A percentile compares a stretch with the other conserved stretches of the same genome.
Conservation (phyloP, 371 early-diverging fungal species). For the Circinella minor region DNA sequence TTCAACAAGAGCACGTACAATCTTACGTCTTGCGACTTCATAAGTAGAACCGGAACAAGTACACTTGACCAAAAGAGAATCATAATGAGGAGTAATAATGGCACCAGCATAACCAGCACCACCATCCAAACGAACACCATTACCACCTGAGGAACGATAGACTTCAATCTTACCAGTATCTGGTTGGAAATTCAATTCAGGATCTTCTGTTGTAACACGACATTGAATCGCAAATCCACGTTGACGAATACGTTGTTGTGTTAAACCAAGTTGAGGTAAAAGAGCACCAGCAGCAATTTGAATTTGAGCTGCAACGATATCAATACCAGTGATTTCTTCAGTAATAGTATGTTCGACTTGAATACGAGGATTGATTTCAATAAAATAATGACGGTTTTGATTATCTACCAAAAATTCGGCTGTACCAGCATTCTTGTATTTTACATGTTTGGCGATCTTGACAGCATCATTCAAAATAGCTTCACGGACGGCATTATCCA, state of each 20-base stretch:
- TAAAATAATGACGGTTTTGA: constrained; percentile 90
- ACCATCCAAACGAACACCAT: constrained; percentile 93
- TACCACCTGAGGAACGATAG: constrained; percentile 87
- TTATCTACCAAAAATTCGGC: constrained; percentile 96
- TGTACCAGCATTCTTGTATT: constrained; percentile 96
- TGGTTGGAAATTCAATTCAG: constrained; percentile 89
- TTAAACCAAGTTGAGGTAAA: constrained; percentile 78
- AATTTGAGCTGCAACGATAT: constrained; percentile 91
- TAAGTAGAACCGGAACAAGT: constrained; percentile 88
- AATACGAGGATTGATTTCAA: constrained; percentile 96
- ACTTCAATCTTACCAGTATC: constrained; percentile 94
- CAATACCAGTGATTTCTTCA: constrained; percentile 95
- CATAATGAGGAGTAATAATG: constrained; percentile 93
- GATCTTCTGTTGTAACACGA: constrained; percentile 95
- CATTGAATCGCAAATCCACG: constrained; percentile 94
- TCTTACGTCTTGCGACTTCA: constrained; percentile 87
- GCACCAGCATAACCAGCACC: constrained; percentile 90
- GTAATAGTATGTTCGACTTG: constrained; percentile 94
- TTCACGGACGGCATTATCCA: constrained; percentile 72
- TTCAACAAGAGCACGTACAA: constrained; percentile 86
- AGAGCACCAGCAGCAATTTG: constrained; percentile 90
- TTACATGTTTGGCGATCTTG: constrained; percentile 86
- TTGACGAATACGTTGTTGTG: constrained; percentile 80
- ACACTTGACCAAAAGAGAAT: constrained; percentile 94
- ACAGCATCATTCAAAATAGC: constrained; percentile 89